These are phyloP conservation scores for Tubosaeta brunneosetosa DNA, from an alignment of 768 basidiomycete species.

Conservation along the genomic window DNA sequence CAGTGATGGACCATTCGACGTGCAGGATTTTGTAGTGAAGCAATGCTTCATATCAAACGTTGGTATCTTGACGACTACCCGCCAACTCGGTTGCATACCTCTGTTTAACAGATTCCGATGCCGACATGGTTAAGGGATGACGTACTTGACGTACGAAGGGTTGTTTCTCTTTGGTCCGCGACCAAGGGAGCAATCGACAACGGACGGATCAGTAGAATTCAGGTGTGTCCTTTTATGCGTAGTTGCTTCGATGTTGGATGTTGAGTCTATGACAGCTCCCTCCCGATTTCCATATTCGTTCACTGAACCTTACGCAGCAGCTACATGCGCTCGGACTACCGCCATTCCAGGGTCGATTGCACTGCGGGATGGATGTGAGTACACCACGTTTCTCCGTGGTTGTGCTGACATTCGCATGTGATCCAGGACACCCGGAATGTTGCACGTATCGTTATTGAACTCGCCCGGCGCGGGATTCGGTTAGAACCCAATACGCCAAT, in stretches of 20 bases:
- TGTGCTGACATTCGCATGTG: conserved; percentile 6
- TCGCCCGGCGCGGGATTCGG: conserved; percentile 63
- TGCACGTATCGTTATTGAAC: conserved; percentile 71
- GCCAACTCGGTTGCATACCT: neutral
- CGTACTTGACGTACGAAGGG: conserved; percentile 66
- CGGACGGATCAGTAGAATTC: conserved; percentile 6
- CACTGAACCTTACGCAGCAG: conserved; percentile 71
- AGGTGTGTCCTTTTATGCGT: conserved; percentile 11
- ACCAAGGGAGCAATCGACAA: conserved; percentile 7
- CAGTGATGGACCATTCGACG: conserved; percentile 78
- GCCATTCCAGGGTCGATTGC: conserved; percentile 77
- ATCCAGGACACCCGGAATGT: conserved; percentile 86
- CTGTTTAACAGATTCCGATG: conserved; percentile 48
- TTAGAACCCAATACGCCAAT: conserved; percentile 74
- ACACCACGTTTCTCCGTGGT: neutral
- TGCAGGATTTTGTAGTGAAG: conserved; percentile 83
- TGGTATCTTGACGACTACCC: conserved; percentile 18
- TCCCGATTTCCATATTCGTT: conserved; percentile 18
- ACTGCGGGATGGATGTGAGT: conserved; percentile 89
- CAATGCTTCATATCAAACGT: conserved; percentile 87
- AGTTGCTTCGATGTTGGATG: neutral
- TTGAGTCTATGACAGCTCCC: conserved; percentile 13
- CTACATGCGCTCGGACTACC: conserved; percentile 66
- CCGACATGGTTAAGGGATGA: conserved; percentile 73
- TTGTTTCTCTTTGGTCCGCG: conserved; percentile 45